These are phyloP conservation scores for Cucurbita argyrosperma DNA, from an alignment of 306 rosid genomes.

Conservation along the genomic window DNA sequence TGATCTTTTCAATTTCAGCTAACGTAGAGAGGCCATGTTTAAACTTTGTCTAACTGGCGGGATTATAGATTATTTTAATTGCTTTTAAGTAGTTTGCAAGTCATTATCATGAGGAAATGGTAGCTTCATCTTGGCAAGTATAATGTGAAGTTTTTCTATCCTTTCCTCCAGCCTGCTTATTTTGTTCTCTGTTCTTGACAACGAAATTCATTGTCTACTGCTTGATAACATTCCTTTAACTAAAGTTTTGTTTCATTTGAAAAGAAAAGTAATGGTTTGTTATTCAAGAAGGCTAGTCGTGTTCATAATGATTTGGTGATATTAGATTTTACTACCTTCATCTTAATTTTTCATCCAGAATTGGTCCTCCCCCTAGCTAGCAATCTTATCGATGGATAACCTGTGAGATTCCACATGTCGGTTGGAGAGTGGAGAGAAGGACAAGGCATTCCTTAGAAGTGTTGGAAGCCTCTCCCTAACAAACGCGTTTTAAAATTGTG, in stretches of 20 bases:
- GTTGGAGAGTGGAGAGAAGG: no score
- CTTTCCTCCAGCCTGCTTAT: background rate
- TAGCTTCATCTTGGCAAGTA: background rate
- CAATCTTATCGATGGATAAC: background rate
- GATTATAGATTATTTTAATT: background rate
- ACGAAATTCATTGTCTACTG: background rate
- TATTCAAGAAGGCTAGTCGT: background rate
- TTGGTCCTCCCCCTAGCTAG: background rate
- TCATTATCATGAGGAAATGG: background rate
- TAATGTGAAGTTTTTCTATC: background rate
- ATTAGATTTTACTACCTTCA: background rate
- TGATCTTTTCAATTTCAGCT: background rate
- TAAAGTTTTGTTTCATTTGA: background rate
- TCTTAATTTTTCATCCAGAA: background rate
- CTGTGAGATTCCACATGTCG: no score
- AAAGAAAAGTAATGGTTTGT: background rate
- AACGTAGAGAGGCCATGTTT: background rate
- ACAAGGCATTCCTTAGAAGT: no score
- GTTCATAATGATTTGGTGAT: background rate
- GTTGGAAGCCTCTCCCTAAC: no score
- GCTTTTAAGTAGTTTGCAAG: background rate
- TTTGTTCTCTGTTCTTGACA: background rate
- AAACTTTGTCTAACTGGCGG: background rate
- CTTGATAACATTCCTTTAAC: background rate
- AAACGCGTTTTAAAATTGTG: no score